Base-by-base conservation (phyloP, 257 asterid species). In the Ilex aquifolium region DNA sequence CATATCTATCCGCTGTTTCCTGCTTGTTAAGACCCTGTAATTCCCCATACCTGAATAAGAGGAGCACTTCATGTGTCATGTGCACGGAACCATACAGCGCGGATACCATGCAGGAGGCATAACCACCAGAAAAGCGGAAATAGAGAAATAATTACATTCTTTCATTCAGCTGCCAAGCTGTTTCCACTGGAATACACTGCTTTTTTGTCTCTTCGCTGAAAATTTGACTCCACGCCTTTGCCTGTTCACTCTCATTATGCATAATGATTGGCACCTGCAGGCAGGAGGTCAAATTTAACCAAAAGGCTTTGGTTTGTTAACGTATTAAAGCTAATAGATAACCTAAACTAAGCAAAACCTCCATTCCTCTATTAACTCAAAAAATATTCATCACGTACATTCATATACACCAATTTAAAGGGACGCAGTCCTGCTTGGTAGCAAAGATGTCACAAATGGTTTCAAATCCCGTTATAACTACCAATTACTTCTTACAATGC, bases 141-240 rank as follows among this genome's bases (percentile, higher is more conserved):
- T n/a, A 64, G 59, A 59, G 1, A 13, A 7, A 3, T 46, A 66
- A 68, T 77, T 66, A 89, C 99, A 92, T 92, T 85, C 99, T 82
- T 77, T 92, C 99, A 10, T 92, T 92, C 59, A 92, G 79, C 68
- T 89, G 99, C 99, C 99, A 92, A 48, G 99, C 96, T 65, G 96
- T 87, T 56, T 89, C 60, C 68, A 92, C 99, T 21, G 99, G 99
- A 60, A 92, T 81, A 59, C 96, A 92, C 65, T 87, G 96, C 71
- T 80, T 83, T 21, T 79, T 81, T 63, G 97, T 92, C 36, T 87
- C 99, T 65, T 92, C 94, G 29, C 99, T 92, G 67, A 83, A 87
- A 54, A 89, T 80, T 79, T 82, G 94, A 77, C 97, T 92, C 99
- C 99, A 92, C 14, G 53, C 68, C 74, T 79, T 80, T 3, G 94